A percentile compares a stretch with the other conserved stretches of the same genome.
Evolutionary conservation across 2,329 filamentous ascomycete species (phyloP).

Genomic region (Fusarium sp.): DNA sequence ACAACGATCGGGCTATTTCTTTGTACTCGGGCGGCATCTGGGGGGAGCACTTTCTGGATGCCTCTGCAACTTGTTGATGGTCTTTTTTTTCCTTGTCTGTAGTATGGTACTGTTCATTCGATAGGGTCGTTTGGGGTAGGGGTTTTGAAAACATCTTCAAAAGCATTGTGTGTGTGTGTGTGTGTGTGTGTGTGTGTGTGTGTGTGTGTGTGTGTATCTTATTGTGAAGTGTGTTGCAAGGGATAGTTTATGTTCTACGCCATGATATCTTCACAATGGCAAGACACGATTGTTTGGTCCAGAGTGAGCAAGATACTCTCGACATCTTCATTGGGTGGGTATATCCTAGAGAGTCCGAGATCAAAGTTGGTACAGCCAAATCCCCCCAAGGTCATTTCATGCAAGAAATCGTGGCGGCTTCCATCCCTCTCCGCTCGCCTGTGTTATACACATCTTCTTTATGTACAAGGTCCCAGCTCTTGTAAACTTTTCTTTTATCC

Average conservation of each 20-base stretch:
- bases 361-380: not conserved
- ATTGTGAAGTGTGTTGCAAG: not conserved
- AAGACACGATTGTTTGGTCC: not conserved
- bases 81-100: constrained; percentile 43
- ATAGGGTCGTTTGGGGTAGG: constrained; percentile 42
- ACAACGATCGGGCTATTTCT: constrained; percentile 32
- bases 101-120: constrained; percentile 45
- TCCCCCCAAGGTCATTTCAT: constrained; percentile 6
- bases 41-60: constrained; percentile 30
- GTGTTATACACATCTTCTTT: constrained; percentile 43
- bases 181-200: not conserved
- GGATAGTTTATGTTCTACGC: no score
- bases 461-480: constrained; percentile 42
- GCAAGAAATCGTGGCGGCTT: constrained; percentile 12
- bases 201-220: not conserved
- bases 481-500: constrained; percentile 35
- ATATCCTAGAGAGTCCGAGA: constrained; percentile 2
- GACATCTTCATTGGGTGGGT: not conserved
- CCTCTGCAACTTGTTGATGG: constrained; percentile 32
- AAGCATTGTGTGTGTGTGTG: not conserved
- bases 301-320: not conserved
- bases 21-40: constrained; percentile 38
- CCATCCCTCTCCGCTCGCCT: constrained; percentile 3
- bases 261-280: not conserved
- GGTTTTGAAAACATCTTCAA: constrained; percentile 42